Evolutionary conservation across 768 basidiomycete species (phyloP).

Genomic region (Boletus tomentosulus): DNA sequence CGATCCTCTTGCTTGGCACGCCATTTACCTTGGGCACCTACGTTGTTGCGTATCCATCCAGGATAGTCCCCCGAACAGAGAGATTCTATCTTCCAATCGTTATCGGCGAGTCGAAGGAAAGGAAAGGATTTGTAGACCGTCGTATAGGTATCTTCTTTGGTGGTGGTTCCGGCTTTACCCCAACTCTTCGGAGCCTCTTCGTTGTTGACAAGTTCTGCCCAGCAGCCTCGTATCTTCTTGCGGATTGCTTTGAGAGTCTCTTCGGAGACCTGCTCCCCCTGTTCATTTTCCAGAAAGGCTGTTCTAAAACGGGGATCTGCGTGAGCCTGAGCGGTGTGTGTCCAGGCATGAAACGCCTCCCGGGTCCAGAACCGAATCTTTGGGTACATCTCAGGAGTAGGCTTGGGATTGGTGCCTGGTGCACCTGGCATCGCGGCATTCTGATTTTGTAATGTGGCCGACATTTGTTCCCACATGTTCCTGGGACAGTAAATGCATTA

Average conservation of each 20-base stretch:
- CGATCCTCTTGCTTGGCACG: neutral
- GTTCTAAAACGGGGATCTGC: neutral
- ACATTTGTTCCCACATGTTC: no score
- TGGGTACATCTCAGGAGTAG: neutral
- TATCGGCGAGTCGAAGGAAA: neutral
- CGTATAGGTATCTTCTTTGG: neutral
- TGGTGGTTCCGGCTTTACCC: conserved; percentile 1
- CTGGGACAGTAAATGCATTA: no score
- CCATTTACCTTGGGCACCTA: neutral
- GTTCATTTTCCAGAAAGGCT: neutral
- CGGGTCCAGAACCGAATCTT: neutral
- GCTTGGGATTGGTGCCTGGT: neutral
- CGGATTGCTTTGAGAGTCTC: neutral
- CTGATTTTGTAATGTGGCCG: neutral
- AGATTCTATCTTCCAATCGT: neutral
- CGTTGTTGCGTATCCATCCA: neutral
- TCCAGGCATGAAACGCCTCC: neutral
- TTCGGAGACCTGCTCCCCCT: neutral
- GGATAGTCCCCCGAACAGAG: neutral
- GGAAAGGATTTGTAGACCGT: neutral
- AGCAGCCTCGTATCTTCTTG: neutral
- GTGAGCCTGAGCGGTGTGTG: neutral
- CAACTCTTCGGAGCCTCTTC: conserved; percentile 1
- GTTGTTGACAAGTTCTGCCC: neutral
- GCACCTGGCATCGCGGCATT: neutral